Conservation (phyloP, 306 rosid species). For the Quercus robur region DNA sequence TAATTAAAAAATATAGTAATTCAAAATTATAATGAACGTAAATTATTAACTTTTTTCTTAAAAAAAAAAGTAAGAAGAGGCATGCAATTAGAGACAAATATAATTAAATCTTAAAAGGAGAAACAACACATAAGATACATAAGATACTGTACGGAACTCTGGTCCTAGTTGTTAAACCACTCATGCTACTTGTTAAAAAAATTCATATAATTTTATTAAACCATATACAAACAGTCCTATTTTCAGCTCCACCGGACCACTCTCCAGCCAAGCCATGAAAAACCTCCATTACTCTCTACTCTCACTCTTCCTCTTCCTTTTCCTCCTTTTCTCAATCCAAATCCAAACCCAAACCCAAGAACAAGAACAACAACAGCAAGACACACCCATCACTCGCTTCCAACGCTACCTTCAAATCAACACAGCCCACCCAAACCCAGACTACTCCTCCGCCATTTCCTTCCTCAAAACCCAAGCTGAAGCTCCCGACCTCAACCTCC, state of each 20-base stretch:
- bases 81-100: accelerated
- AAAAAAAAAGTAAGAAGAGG: too few relatives aligned
- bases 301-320: neutral
- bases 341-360: neutral
- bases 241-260: neutral
- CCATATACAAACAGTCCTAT: too few relatives aligned
- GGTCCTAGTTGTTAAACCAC: too few relatives aligned
- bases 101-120: too few relatives aligned
- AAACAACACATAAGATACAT: too few relatives aligned
- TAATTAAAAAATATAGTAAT: too few relatives aligned
- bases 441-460: constrained; percentile 67
- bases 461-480: constrained; percentile 61
- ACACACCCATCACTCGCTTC: constrained; percentile 71
- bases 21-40: accelerated
- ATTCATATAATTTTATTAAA: too few relatives aligned
- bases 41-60: too few relatives aligned
- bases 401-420: constrained; percentile 73
- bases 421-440: constrained; percentile 82
- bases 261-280: neutral
- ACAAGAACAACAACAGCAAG: constrained; percentile 1
- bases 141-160: too few relatives aligned
- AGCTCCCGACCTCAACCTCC: constrained; percentile 37
- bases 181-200: too few relatives aligned
- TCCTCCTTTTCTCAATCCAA: neutral
- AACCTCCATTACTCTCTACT: neutral